Percentiles rank a stretch among this genome's conserved stretches.
Conservation (phyloP, 2,329 filamentous ascomycete genomes). For the Aureobasidium namibiae region DNA sequence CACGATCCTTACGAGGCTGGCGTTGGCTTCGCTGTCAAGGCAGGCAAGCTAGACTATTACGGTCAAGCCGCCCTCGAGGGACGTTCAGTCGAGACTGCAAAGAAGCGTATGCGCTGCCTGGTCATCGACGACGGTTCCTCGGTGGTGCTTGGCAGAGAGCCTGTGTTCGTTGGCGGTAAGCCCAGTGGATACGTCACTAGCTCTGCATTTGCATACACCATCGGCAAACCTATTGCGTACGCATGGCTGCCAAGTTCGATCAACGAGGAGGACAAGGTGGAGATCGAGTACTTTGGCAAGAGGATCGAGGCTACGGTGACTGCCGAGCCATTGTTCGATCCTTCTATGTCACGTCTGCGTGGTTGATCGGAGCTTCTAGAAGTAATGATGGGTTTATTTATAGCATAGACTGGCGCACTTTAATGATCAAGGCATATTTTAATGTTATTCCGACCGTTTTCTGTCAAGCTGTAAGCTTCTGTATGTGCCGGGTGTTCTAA, state of each 20-base stretch:
- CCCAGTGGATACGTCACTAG: conserved; percentile 52
- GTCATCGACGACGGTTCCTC: conserved; percentile 49
- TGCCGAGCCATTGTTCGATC: conserved; percentile 37
- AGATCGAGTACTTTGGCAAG: conserved; percentile 55
- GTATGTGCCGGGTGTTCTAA: too few species aligned
- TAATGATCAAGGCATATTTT: conserved; percentile 8
- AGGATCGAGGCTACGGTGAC: conserved; percentile 47
- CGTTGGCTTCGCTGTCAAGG: conserved; percentile 42
- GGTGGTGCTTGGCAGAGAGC: conserved; percentile 54
- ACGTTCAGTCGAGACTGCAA: conserved; percentile 29
- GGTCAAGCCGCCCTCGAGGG: conserved; percentile 43
- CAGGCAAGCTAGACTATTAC: conserved; percentile 41
- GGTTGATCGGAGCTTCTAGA: background rate
- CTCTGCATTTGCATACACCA: conserved; percentile 52
- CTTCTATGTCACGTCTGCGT: conserved; percentile 11
- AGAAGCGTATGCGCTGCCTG: conserved; percentile 40
- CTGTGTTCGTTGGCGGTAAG: conserved; percentile 44
- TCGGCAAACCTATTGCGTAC: conserved; percentile 52
- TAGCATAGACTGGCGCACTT: conserved; percentile 9
- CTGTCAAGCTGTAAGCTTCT: background rate
- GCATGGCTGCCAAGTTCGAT: conserved; percentile 46
- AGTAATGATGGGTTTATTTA: conserved; percentile 1
- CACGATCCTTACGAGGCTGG: conserved; percentile 55
- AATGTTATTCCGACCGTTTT: background rate
- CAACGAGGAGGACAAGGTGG: conserved; percentile 42